Evolutionary conservation across 176 grass and related monocot genomes (phyloP), one percentile per base, ranked within the genome.

Genomic region (Eragrostis nindensis): DNA sequence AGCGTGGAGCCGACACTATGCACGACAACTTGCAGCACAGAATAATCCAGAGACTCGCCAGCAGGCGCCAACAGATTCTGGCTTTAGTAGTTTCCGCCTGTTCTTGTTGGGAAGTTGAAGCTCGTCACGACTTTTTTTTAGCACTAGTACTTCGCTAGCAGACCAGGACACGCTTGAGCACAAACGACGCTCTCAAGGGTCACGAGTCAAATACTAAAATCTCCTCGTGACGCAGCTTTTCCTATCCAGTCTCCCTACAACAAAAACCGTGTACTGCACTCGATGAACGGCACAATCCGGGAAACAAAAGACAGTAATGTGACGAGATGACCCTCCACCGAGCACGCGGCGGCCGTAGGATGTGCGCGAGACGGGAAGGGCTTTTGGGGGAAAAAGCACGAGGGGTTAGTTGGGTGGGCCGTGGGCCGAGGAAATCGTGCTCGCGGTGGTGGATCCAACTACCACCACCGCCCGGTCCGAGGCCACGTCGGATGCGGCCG

Each of bases 401-500:
- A 41, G 67, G 26, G 19, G 45, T 83, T 83, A 0, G 80, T 78
- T 74, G 42, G 15, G 52, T 39, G 41, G 76, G 50, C n/a, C 42
- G 8, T 46, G 59, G 18, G 21, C 62, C 50, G 69, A 57, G 63
- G 0, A 27, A 39, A 61, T 14, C 52, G 22, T 18, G 24, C 24
- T 22, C 13, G 9, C 65, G 48, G 21, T 73, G 77, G 79, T 84
- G 70, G 75, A 61, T 74, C 44, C 80, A 87, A 83, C 75, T 8
- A 76, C 75, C 84, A 38, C 75, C 42, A 17, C 55, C 45, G 15
- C 78, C n/a, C 76, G 48, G 84, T 64, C 14, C 73, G 54, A 29
- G 21, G 24, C 88, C 88, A 75, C 88, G 84, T 87, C 79, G 53
- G 80, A 87, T 1, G 68, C 21, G 38, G 15, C 50, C 12, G 70